phyloP scores from a whole-genome alignment of 495 filamentous ascomycete species.

The Thermochaetoides thermophila region DNA sequence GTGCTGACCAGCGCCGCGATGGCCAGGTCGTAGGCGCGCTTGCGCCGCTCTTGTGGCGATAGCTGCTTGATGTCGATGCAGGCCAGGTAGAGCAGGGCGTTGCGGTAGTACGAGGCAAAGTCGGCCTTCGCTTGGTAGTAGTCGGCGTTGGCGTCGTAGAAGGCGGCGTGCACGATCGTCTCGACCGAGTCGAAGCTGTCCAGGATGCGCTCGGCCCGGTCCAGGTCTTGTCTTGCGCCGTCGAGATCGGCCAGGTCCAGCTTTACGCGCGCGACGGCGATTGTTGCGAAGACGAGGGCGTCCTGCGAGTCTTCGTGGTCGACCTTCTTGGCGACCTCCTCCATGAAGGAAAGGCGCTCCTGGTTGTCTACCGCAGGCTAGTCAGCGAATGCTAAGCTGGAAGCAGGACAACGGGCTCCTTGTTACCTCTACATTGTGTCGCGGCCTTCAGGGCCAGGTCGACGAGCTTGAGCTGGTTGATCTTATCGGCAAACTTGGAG shows the following conservation, averaged over 20 bases:
- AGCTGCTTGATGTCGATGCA: slow-evolving; percentile 77
- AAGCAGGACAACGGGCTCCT: slow-evolving; percentile 8
- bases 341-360: slow-evolving; percentile 78
- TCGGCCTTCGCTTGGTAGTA: slow-evolving; percentile 89
- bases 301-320: slow-evolving; percentile 89
- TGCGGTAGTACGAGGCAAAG: slow-evolving; percentile 92
- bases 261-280: slow-evolving; percentile 80
- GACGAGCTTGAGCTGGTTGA: slow-evolving; percentile 97
- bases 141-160: slow-evolving; percentile 89
- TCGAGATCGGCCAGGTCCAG: slow-evolving; percentile 60
- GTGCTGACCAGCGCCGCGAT: slow-evolving; percentile 87
- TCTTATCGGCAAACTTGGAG: slow-evolving; percentile 89
- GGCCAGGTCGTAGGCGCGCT: slow-evolving; percentile 79
- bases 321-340: slow-evolving; percentile 69
- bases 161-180: slow-evolving; percentile 87
- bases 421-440: slow-evolving; percentile 69
- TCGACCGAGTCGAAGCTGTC: slow-evolving; percentile 92
- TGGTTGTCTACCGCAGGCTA: slow-evolving; percentile 48
- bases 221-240: slow-evolving; percentile 69
- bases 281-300: slow-evolving; percentile 85
- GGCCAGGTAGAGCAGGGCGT: slow-evolving; percentile 93
- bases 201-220: slow-evolving; percentile 71
- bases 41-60: slow-evolving; percentile 51
- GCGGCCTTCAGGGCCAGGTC: slow-evolving; percentile 74
- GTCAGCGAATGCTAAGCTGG: background rate